These are phyloP conservation scores for Elymus sibiricus DNA, from an alignment of 176 grass and related monocot genomes.

Conservation along the genomic window DNA sequence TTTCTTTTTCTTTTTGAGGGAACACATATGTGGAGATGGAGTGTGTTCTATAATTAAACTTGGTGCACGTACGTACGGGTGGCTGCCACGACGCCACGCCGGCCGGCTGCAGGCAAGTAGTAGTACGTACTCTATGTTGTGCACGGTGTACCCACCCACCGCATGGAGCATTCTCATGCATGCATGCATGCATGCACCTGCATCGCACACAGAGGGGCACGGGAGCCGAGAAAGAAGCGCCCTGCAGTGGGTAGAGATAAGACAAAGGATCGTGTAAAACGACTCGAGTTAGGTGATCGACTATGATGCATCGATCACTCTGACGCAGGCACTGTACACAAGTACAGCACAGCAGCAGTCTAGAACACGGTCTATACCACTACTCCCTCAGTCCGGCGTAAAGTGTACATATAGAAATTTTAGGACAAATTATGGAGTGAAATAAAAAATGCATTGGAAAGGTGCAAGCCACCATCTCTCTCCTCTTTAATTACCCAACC, in stretches of 20 bases:
- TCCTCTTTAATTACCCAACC: too few relatives aligned
- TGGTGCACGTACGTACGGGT: background rate
- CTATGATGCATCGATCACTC: background rate
- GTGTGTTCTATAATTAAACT: background rate
- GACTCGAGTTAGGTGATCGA: constrained; percentile 15
- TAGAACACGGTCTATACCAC: background rate
- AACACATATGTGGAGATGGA: background rate
- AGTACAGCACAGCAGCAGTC: background rate
- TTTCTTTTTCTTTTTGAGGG: too few relatives aligned
- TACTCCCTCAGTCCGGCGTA: too few relatives aligned
- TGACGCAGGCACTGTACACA: background rate
- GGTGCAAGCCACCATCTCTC: too few relatives aligned
- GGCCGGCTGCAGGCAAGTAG: background rate
- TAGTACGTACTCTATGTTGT: background rate
- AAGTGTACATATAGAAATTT: too few relatives aligned
- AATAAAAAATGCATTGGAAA: too few relatives aligned
- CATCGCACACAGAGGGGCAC: too few relatives aligned
- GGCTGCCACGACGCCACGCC: background rate
- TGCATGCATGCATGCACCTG: background rate
- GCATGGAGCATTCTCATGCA: background rate
- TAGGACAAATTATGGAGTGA: too few relatives aligned
- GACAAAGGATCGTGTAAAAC: constrained; percentile 27
- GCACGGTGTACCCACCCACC: background rate
- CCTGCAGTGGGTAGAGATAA: background rate
- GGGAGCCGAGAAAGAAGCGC: background rate